Percentiles rank a stretch among this genome's conserved stretches.
Evolutionary conservation across 805 yeast genomes (phyloP).

Genomic region (Schizosaccharomyces pombe): DNA sequence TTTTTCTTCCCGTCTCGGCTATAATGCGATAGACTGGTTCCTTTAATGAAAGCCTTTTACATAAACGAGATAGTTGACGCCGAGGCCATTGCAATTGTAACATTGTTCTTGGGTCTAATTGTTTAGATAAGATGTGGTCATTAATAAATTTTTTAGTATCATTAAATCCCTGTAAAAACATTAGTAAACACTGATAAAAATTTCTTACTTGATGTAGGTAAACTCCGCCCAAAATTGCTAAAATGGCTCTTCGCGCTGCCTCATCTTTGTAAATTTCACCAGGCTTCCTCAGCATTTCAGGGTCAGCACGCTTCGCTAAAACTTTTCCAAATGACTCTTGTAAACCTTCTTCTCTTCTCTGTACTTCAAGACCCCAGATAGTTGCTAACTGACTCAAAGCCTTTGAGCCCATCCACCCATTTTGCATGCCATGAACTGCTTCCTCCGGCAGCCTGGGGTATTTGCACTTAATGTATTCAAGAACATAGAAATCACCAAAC

Average conservation of each 20-base stretch:
- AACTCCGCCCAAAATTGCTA: neutral
- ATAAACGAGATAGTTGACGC: slow-evolving; percentile 52
- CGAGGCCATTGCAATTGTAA: slow-evolving; percentile 70
- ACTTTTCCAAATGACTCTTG: slow-evolving; percentile 25
- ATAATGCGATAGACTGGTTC: slow-evolving; percentile 61
- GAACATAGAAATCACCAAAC: slow-evolving; percentile 23
- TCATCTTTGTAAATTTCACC: neutral
- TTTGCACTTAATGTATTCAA: slow-evolving; percentile 45
- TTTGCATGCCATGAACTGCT: slow-evolving; percentile 51
- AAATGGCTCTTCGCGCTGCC: neutral
- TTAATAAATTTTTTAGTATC: slow-evolving; percentile 45
- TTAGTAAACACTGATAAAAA: neutral
- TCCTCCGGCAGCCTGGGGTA: slow-evolving; percentile 81
- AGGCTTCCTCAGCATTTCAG: neutral
- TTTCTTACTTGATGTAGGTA: neutral
- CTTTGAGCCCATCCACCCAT: slow-evolving; percentile 46
- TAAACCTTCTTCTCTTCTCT: slow-evolving; percentile 26
- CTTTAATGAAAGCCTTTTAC: slow-evolving; percentile 50
- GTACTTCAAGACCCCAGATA: slow-evolving; percentile 66
- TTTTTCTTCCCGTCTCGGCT: slow-evolving; percentile 80
- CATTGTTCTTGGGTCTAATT: slow-evolving; percentile 47
- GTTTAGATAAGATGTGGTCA: slow-evolving; percentile 59
- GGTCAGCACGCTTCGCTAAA: slow-evolving; percentile 4
- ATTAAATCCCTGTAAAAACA: slow-evolving; percentile 6
- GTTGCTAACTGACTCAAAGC: slow-evolving; percentile 45